Evolutionary conservation across 1,284 basidiomycete species (phyloP).

Genomic region (Rhodotorula sp.): DNA sequence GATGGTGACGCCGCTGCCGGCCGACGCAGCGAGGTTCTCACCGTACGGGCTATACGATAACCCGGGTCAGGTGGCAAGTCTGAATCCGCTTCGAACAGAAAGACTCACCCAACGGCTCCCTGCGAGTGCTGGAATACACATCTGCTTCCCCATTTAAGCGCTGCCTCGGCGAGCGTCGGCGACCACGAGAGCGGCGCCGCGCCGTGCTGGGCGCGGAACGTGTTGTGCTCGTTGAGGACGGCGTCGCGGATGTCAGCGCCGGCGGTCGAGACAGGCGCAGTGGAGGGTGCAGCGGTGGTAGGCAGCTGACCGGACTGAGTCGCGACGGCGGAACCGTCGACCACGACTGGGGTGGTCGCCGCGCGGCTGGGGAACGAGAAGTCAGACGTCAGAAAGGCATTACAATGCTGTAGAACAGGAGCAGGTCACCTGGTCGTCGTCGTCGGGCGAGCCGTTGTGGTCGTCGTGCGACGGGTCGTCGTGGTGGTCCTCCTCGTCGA

Average conservation of each 20-base stretch:
- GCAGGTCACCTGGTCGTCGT: not conserved
- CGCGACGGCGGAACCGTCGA: not conserved
- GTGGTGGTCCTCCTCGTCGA: not conserved
- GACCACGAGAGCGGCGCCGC: conserved; percentile 26
- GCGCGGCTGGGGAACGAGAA: not conserved
- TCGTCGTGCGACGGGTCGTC: not conserved
- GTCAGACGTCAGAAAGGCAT: too few species aligned
- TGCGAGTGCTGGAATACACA: conserved; percentile 36
- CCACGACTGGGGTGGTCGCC: not conserved
- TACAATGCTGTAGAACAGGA: too few species aligned
- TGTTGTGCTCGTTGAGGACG: conserved; percentile 35
- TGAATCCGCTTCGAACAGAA: too few species aligned
- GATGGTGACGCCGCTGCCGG: conserved; percentile 8
- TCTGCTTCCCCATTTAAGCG: conserved; percentile 24
- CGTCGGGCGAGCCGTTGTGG: not conserved
- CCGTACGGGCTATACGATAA: conserved; percentile 16
- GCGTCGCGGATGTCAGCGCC: conserved; percentile 2
- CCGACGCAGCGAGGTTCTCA: conserved; percentile 35
- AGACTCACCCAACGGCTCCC: conserved; percentile 27
- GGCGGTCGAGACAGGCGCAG: not conserved
- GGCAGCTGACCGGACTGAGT: not conserved
- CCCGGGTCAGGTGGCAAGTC: too few species aligned
- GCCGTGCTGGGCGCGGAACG: conserved; percentile 29
- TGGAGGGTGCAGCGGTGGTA: not conserved
- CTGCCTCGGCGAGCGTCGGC: conserved; percentile 19